Base-by-base conservation (phyloP, 768 basidiomycete species). In the Astraeus odoratus region DNA sequence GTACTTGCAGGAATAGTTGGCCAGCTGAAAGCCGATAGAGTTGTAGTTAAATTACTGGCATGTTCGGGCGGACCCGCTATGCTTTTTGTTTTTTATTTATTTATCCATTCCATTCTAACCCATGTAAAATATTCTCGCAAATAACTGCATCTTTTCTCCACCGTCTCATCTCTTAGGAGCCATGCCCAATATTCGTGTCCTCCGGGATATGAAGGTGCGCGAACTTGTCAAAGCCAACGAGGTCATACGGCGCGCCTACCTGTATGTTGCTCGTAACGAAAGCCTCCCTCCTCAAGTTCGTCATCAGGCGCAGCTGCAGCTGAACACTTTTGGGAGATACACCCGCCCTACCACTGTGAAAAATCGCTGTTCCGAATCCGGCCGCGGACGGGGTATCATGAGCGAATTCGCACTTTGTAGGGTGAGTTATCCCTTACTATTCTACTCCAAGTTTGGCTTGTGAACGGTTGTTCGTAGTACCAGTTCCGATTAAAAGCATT, bases 201-300 rank as follows among this genome's bases (percentile, higher is more conserved):
- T 88, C 39, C 80, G 87, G 60, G 88, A 91, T 63, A 77, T 88
- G 44, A 86, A 86, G 55, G 85, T 83, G 19, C 83, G 87, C 41
- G 60, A 75, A 16, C 79, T 81, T 47, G 84, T 90, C 48, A 68
- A 70, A 47, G 76, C 76, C 36, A 81, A 83, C 60, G 95, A 98
- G 63, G 72, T 95, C 38, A 71, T 82, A 23, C 82, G 94, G 16
- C 75, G 90, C 36, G 94, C 95, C 0, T 94, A 95, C 65, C 80
- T 97, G 40, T 92, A 82, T 66, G 86, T 97, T 53, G 92, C 94
- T 19, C 79, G 95, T 48, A 97, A 98, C 67, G 81, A 88, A 60
- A 78, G 83, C 2, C 68, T 97, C n/a, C 83, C 92, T 13, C 73
- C 89, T 2, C 83, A 88, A 59, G 77, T 97, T 38, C 86, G 95